Evolutionary conservation across 305 asterid species (phyloP).

Genomic region (Solanum aculeatissimum): DNA sequence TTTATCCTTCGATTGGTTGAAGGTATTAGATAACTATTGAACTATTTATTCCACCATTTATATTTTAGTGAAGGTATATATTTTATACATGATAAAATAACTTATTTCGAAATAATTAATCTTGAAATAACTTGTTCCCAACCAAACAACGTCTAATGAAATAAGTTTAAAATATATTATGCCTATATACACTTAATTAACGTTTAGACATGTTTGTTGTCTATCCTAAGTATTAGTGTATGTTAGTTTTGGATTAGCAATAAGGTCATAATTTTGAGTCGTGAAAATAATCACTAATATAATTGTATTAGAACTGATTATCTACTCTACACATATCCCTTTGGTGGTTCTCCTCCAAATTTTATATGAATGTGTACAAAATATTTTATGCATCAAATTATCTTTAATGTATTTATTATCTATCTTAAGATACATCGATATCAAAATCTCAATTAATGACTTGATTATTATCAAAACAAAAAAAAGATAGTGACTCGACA

Average conservation of each 20-base stretch:
- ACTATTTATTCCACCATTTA: too few relatives aligned
- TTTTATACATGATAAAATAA: too few relatives aligned
- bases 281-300: neutral
- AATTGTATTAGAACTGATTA: neutral
- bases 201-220: neutral
- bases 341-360: neutral
- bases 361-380: neutral
- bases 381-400: neutral
- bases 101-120: too few relatives aligned
- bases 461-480: neutral
- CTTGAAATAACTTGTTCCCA: too few relatives aligned
- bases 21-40: too few relatives aligned
- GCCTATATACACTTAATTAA: neutral
- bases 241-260: neutral
- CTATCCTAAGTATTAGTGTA: neutral
- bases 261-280: neutral
- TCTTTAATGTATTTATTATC: neutral
- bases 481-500: neutral
- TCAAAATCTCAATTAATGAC: neutral
- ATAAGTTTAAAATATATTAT: neutral
- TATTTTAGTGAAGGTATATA: too few relatives aligned
- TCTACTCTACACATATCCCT: neutral
- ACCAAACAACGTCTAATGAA: neutral
- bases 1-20: too few relatives aligned
- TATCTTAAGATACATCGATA: neutral